Evolutionary conservation across 371 early-diverging fungal species (phyloP).

Genomic region (Phascolomyces articulosus): DNA sequence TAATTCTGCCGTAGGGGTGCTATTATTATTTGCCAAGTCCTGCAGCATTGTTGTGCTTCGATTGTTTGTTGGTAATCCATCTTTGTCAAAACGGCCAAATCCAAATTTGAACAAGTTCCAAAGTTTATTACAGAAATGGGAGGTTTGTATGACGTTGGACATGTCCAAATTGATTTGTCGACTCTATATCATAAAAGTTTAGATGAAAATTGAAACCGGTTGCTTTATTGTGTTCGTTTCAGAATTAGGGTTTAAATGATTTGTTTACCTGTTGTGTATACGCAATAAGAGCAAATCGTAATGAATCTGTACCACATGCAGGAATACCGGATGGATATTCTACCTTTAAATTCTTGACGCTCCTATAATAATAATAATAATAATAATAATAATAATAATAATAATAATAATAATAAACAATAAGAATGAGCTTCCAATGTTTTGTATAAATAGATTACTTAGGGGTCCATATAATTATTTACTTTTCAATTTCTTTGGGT

Average conservation of each 20-base stretch:
- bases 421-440: not conserved
- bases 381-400: not conserved
- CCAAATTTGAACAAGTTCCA: conserved; percentile 95
- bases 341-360: conserved; percentile 64
- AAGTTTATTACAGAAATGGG: conserved; percentile 98
- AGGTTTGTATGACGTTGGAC: conserved; percentile 88
- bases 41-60: not conserved
- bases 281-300: conserved; percentile 88
- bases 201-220: not conserved
- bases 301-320: conserved; percentile 96
- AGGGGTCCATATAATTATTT: too few species aligned
- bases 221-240: too few species aligned
- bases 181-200: conserved; percentile 37
- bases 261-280: conserved; percentile 80
- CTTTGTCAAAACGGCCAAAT: conserved; percentile 52
- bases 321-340: conserved; percentile 97
- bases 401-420: too few species aligned
- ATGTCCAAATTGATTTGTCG: conserved; percentile 98
- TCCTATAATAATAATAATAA: conserved; percentile 35
- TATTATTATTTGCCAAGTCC: not conserved
- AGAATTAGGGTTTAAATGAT: too few species aligned
- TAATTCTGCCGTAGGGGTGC: too few species aligned
- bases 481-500: conserved; percentile 77
- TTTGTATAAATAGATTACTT: too few species aligned
- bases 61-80: conserved; percentile 3